These are phyloP conservation scores for Heterobasidion occidentale DNA, from an alignment of 1,284 basidiomycete genomes.

Conservation along the genomic window DNA sequence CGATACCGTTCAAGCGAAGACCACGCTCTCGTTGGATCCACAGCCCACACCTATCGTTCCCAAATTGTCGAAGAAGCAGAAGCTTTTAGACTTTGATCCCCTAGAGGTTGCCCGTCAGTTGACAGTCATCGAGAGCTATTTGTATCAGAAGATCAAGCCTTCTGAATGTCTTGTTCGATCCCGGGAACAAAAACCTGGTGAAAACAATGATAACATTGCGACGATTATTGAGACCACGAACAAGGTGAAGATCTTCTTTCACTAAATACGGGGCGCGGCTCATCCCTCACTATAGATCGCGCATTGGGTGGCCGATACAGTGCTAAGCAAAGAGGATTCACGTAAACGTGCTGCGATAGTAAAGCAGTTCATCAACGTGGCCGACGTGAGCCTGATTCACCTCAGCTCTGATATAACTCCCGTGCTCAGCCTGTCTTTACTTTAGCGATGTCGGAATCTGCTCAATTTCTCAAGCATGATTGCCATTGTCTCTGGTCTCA, in stretches of 20 bases:
- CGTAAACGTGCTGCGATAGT: constrained; percentile 76
- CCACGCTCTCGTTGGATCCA: constrained; percentile 29
- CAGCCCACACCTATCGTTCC: constrained; percentile 78
- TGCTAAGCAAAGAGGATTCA: constrained; percentile 82
- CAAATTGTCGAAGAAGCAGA: constrained; percentile 68
- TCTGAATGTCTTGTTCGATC: constrained; percentile 87
- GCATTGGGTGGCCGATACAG: constrained; percentile 91
- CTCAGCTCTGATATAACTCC: not conserved
- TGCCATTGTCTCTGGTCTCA: constrained; percentile 92
- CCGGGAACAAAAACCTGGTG: constrained; percentile 65
- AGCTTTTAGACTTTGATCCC: constrained; percentile 84
- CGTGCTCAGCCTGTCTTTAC: not conserved
- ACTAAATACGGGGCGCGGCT: not conserved
- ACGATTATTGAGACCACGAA: constrained; percentile 91
- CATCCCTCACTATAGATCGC: constrained; percentile 50
- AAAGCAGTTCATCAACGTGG: constrained; percentile 90
- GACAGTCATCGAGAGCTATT: constrained; percentile 84
- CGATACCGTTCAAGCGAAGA: constrained; percentile 46
- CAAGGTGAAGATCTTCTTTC: constrained; percentile 38
- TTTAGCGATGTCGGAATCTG: constrained; percentile 80
- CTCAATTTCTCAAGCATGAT: constrained; percentile 97
- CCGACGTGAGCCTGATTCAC: constrained; percentile 63
- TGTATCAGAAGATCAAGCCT: constrained; percentile 86
- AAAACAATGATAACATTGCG: constrained; percentile 77
- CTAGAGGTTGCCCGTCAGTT: constrained; percentile 91